Conservation (phyloP, 192 early-diverging fungal genomes). For the Coemansia sp. region DNA sequence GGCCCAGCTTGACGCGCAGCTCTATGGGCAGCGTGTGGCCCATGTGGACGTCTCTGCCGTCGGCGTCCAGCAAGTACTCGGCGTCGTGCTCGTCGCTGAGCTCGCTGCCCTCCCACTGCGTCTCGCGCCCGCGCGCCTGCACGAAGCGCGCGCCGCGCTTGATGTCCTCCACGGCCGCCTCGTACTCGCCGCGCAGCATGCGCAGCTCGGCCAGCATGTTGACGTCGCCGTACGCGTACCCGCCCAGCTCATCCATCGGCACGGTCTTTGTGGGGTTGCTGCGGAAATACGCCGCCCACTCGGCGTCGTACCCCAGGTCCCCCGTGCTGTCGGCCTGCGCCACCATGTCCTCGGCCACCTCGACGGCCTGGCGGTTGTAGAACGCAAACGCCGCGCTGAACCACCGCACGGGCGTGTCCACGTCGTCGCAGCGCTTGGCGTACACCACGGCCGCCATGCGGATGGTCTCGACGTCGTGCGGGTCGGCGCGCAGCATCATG, state of each 20-base stretch:
- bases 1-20: slow-evolving; percentile 81
- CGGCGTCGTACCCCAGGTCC: slow-evolving; percentile 20
- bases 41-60: no score
- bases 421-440: slow-evolving; percentile 39
- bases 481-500: slow-evolving; percentile 57
- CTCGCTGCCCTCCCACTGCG: slow-evolving; percentile 55
- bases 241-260: slow-evolving; percentile 54
- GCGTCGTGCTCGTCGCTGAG: slow-evolving; percentile 56
- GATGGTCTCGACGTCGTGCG: slow-evolving; percentile 67
- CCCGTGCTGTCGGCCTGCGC: not conserved
- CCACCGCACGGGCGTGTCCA: slow-evolving; percentile 41
- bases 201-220: slow-evolving; percentile 87
- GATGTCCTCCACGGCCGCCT: slow-evolving; percentile 65
- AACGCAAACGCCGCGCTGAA: slow-evolving; percentile 29
- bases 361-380: slow-evolving; percentile 61
- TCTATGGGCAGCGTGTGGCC: slow-evolving; percentile 75
- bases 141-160: slow-evolving; percentile 68
- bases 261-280: slow-evolving; percentile 28
- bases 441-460: slow-evolving; percentile 61
- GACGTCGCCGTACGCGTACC: slow-evolving; percentile 72
- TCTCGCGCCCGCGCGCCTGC: slow-evolving; percentile 65
- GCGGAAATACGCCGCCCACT: slow-evolving; percentile 24
- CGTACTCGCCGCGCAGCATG: slow-evolving; percentile 74
- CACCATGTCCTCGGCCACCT: slow-evolving; percentile 49
- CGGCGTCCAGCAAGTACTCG: slow-evolving; percentile 56